Evolutionary conservation across 169 alveolate species (phyloP), one percentile per base, ranked within the genome.

Genomic region (Plasmodium sp.): DNA sequence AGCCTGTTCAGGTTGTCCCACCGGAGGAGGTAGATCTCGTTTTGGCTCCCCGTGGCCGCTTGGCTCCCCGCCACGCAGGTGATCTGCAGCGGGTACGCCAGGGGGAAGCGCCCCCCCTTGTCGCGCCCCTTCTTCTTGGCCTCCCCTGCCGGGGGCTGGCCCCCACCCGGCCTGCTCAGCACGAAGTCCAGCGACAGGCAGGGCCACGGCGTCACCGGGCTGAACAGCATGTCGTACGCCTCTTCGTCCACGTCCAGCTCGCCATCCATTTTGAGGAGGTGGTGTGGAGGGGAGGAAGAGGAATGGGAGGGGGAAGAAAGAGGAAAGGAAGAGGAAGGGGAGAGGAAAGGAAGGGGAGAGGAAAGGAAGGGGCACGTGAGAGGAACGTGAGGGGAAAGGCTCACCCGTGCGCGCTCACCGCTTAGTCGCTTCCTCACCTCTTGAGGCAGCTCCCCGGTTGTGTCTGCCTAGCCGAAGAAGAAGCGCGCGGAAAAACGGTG

Each of bases 131-230:
- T 31, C 31, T 72, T 72, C 39, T 31, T 85, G 41, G 18, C 18
- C 12, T 34, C 33, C 14, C 62, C 71, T 31, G 18, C 22, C 10
- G n/a, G 12, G 36, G 6, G 14, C 62, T 75, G 36, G 14, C 22
- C 27, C 36, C 92, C 94, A 18, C 93, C 94, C 22, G 94, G 83
- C 0, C 85, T 95, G 34, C 85, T 95, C 7, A 56, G 74, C 31
- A 95, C 54, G 39, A 95, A 94, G 74, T 96, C 97, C 56, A 96
- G 94, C n/a, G 97, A 96, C n/a, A 96, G 93, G 79, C 97, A 96
- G 0, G 97, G 96, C 97, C 97, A 96, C 0, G 93, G 93, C 2
- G 93, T 85, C 34, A 56, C 9, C 3, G 93, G 93, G 48, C 93
- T 56, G 51, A 85, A 85, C 10, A 85, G 43, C 85, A 85, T 75